Evolutionary conservation across 164 flowering plant species (phyloP), one percentile per base, ranked within the genome.

Genomic region (Vitis cinerea): DNA sequence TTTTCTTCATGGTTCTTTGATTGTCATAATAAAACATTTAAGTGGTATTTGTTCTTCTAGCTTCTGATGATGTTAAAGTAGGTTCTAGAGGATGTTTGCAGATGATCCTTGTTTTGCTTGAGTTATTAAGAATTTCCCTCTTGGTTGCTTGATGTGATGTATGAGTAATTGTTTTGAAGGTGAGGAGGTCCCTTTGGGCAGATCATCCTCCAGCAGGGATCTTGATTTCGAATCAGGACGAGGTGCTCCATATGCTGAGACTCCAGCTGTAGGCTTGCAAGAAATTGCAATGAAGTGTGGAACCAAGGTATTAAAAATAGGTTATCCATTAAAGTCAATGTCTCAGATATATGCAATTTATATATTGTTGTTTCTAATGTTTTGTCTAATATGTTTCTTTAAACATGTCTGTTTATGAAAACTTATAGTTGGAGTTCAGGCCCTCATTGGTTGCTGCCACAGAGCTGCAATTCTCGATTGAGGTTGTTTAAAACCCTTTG

Each of bases 221-320:
- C 62, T 78, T 71, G 88, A 86, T 52, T 71, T 75, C 63, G 90
- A 86, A 75, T 68, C 84, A 69, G 93, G 83, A 50, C 82, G 79
- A 73, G 68, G 69, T 73, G 76, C 74, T 73, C 77, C 83, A 59
- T 71, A 61, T 70, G 72, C 79, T 57, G 93, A 87, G 71, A 81
- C 85, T 66, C 85, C 90, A 53, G 83, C 81, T 70, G 86, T 66
- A 56, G 93, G 75, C 66, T 67, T 95, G 60, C 91, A 84, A 67
- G 96, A 90, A 15, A 90, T 95, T 82, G 99, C 98, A 55, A 69
- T 81, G 71, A 93, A 85, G 80, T 88, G 92, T 81, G 93, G 93
- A 72, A 73, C 94, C 50, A 93, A 88, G 98, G 99, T 93, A 81
- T 64, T 8, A n/a, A 16, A 48, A 30, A 60, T 16, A 12, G 3